Base-by-base conservation (phyloP, 495 filamentous ascomycete species). In the Daldinia childiae region DNA sequence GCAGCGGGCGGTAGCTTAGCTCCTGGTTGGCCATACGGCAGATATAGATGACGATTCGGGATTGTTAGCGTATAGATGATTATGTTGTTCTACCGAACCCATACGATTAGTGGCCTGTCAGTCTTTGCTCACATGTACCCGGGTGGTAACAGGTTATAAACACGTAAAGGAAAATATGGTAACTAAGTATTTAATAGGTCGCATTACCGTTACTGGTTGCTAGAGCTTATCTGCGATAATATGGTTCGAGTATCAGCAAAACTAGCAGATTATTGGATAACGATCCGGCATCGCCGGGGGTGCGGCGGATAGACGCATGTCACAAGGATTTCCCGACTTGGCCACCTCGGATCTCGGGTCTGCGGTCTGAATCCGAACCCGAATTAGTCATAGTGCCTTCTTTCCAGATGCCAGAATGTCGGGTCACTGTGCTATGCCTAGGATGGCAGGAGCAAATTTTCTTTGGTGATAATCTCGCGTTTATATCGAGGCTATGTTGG, bases 331-430 rank as follows among this genome's bases (percentile, higher is more conserved):
- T 50, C 29, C 48, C 19, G 70, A 41, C 50, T 48, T 59, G 45
- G 32, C 43, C 50, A 38, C 54, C 56, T 71, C 68, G 72, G 72
- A 71, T 74, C 67, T 71, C 72, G 63, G 68, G 60, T 54, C 58
- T 19, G 58, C 41, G 14, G 41, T 62, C 36, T 41, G 62, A 68
- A 61, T 54, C 67, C 68, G 72, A 71, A 71, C 58, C 70, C 67
- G 63, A 74, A 54, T 21, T 29, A 15, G 24, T 26, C 45, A 61
- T 68, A 62, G 43, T 15, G 19, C 5, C 17, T 8, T 26, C 30
- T 61, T 69, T 11, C 41, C 12, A 55, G 57, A 19, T 54, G 32
- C 45, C 19, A 38, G 41, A 39, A 24, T 62, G 9, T 54, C 54
- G 68, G 56, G 34, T 34, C 15, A 15, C 9, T 6, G 34, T 11